Evolutionary conservation across 257 asterid species (phyloP).

Genomic region (Solanum pinnatisectum): DNA sequence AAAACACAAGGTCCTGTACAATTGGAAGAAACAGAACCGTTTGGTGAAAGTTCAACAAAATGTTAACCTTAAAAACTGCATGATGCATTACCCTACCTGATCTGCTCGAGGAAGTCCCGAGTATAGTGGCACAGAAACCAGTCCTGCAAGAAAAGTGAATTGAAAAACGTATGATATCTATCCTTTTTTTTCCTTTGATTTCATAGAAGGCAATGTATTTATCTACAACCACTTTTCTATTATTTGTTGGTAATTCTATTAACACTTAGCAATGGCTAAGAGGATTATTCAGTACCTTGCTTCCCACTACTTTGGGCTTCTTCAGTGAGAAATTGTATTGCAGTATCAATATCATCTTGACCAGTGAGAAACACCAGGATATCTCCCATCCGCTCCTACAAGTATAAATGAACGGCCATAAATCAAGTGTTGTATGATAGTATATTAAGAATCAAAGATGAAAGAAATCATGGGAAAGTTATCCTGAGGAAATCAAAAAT

Average conservation of each 20-base stretch:
- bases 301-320: conserved; percentile 46
- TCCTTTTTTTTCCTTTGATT: background rate
- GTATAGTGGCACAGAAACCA: conserved; percentile 74
- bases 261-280: background rate
- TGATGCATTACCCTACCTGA: conserved; percentile 41
- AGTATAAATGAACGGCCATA: background rate
- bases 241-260: background rate
- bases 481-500: background rate
- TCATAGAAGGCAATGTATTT: background rate
- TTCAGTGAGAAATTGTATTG: conserved; percentile 75
- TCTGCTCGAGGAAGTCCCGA: conserved; percentile 93
- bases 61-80: background rate
- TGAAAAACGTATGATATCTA: background rate
- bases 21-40: background rate
- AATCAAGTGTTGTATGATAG: background rate
- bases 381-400: conserved; percentile 86
- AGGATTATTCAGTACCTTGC: conserved; percentile 33
- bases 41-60: background rate
- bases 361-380: conserved; percentile 89
- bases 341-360: conserved; percentile 96
- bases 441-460: background rate
- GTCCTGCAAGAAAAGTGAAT: conserved; percentile 39
- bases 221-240: background rate
- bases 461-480: background rate
- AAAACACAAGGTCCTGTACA: conserved; percentile 71